A percentile compares a stretch with the other conserved stretches of the same genome.
Evolutionary conservation across 108 stramenopile species (phyloP).

Genomic region (Skeletonema costatum): DNA sequence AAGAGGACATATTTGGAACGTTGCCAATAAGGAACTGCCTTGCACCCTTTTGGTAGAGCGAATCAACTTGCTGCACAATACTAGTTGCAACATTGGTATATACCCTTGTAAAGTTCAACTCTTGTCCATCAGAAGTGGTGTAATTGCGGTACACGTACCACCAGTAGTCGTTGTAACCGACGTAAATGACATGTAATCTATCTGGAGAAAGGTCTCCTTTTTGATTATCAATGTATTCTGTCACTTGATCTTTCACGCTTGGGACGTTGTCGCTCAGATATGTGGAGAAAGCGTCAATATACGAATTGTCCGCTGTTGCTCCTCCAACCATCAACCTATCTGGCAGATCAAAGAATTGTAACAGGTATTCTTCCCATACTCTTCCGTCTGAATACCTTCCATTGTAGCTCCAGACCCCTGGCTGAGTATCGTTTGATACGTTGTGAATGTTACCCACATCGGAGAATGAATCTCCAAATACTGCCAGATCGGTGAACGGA

Average conservation of each 20-base stretch:
- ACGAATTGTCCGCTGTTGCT: conserved; percentile 6
- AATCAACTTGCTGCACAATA: conserved; percentile 7
- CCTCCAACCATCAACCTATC: neutral
- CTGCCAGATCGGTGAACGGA: neutral
- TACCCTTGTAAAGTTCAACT: conserved; percentile 21
- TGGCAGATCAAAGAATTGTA: conserved; percentile 13
- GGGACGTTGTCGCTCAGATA: conserved; percentile 8
- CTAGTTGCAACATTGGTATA: conserved; percentile 3
- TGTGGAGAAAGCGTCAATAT: conserved; percentile 13
- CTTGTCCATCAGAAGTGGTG: conserved; percentile 12
- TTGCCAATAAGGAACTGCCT: conserved; percentile 16
- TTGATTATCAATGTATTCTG: conserved; percentile 10
- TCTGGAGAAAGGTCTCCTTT: neutral
- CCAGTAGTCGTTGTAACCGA: conserved; percentile 27
- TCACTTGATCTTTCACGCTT: conserved; percentile 14
- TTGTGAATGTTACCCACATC: conserved; percentile 19
- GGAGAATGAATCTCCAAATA: conserved; percentile 22
- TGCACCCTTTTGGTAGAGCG: conserved; percentile 9
- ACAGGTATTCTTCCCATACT: conserved; percentile 19
- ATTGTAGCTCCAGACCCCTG: conserved; percentile 14
- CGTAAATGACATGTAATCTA: conserved; percentile 6
- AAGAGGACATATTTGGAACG: conserved; percentile 14
- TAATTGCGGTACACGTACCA: conserved; percentile 14
- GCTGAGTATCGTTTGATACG: conserved; percentile 1
- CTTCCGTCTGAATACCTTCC: conserved; percentile 21